Evolutionary conservation across 2,329 filamentous ascomycete species (phyloP).

Genomic region (Penicillium griseofulvum): DNA sequence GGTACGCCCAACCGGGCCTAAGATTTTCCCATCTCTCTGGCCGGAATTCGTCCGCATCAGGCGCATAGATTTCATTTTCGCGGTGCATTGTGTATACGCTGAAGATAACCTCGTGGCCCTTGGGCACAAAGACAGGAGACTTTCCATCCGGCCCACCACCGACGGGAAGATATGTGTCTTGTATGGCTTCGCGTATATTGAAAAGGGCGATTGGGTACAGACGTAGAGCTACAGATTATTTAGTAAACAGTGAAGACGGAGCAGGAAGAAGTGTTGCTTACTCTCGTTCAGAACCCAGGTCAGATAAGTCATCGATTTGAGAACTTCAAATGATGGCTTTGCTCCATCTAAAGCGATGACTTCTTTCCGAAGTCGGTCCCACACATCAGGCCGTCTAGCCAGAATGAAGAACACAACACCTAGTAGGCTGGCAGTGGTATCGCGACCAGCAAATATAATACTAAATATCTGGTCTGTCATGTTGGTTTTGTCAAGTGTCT

Average conservation of each 20-base stretch:
- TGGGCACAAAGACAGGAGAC: slow-evolving; percentile 62
- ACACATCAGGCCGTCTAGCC: slow-evolving; percentile 39
- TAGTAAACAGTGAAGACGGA: not conserved
- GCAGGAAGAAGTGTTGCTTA: not conserved
- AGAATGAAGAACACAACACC: slow-evolving; percentile 48
- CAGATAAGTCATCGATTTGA: slow-evolving; percentile 27
- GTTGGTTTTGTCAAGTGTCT: slow-evolving; percentile 43
- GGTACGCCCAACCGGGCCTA: slow-evolving; percentile 31
- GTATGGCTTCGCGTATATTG: slow-evolving; percentile 38
- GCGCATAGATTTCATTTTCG: slow-evolving; percentile 49
- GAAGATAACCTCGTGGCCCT: slow-evolving; percentile 64
- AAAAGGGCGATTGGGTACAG: slow-evolving; percentile 45
- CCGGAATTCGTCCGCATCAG: slow-evolving; percentile 46
- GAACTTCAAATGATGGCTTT: slow-evolving; percentile 22
- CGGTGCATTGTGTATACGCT: slow-evolving; percentile 70
- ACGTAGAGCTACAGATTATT: slow-evolving; percentile 33
- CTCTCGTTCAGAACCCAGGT: slow-evolving; percentile 26
- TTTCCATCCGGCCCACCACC: slow-evolving; percentile 60
- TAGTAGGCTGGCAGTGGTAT: slow-evolving; percentile 49
- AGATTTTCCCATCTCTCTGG: slow-evolving; percentile 49
- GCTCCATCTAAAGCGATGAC: slow-evolving; percentile 22
- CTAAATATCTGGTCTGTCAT: slow-evolving; percentile 50
- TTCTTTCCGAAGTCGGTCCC: slow-evolving; percentile 36
- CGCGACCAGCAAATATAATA: slow-evolving; percentile 52
- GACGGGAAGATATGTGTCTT: slow-evolving; percentile 40